Base-by-base conservation (phyloP, 352 stramenopile species). In the Globisporangium iwayamae region DNA sequence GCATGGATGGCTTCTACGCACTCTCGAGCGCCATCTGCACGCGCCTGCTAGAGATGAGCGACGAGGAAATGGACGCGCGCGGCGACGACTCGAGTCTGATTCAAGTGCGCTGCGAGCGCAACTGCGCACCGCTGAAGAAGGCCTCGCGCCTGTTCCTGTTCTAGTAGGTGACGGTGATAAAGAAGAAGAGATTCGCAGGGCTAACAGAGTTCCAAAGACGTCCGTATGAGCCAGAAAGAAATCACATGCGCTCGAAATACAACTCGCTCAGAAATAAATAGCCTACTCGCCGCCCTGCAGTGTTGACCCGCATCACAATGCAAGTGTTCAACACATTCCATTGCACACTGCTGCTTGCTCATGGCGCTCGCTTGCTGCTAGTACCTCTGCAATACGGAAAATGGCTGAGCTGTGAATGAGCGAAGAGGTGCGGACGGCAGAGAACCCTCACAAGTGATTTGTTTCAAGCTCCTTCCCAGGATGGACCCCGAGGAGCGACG, bases 1-100 rank as follows among this genome's bases (percentile, higher is more conserved):
- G 78, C 5, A 78, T 74, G 30, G 70, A 79, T n/a, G 80, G 80
- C 14, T 88, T 89, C 53, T 69, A 83, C 39, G 78, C 76, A 18
- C 76, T 91, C 32, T 73, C 76, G 3, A 84, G 84, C 62, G 72
- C 75, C 11, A 39, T 87, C 4, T 79, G 45, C 20, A 34, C 53
- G 9, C 62, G 34, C 3, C 20, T 62, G 30, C 16, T 62, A 4
- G 39, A 53, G 4, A 9, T 48, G 39, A 62, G 32, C 52, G 61
- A 62, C 52, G 48, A 56, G 18, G 52, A 54, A 8, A 66, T 66
- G 39, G 28, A 62, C 30, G 25, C 43, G 25, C 60, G 60, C 13
- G 38, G 48, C 18, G 54, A 34, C 41, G 60, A 45, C 10, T n/a
- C 36, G 38, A 56, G 61, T 16, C 20, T 66, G 5, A 57, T 61